phyloP scores from a whole-genome alignment of 176 grass and related monocot genomes.

The Aegilops sharonensis region DNA sequence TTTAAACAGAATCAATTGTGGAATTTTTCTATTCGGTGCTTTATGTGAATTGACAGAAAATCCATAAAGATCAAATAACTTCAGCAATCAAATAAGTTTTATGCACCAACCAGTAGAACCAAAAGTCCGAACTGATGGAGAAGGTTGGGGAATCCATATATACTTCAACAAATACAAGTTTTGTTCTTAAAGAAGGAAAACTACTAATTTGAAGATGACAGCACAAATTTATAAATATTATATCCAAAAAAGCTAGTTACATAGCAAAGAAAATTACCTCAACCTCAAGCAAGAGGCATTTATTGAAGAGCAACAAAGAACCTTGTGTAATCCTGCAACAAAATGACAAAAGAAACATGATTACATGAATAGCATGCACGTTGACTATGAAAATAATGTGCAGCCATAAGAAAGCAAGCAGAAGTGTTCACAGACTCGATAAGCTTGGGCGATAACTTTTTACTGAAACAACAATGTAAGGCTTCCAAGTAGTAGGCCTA shows the following conservation, averaged over 20 bases:
- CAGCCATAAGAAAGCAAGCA: not conserved
- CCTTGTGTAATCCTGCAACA: constrained; percentile 55
- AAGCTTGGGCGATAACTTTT: not conserved
- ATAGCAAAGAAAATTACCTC: constrained; percentile 45
- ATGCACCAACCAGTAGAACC: not conserved
- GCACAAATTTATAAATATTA: constrained; percentile 1
- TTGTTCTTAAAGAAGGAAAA: not conserved
- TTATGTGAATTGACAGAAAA: not conserved
- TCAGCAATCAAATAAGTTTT: not conserved
- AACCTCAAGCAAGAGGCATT: constrained; percentile 79
- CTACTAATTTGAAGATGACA: not conserved
- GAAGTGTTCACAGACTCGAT: not conserved
- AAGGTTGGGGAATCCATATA: not conserved
- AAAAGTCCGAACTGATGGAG: not conserved
- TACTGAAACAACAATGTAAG: not conserved
- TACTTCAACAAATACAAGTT: not conserved
- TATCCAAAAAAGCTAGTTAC: not conserved
- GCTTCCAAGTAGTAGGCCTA: not conserved
- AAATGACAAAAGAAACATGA: constrained; percentile 13
- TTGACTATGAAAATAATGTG: not conserved
- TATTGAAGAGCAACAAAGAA: constrained; percentile 85
- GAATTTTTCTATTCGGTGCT: not conserved
- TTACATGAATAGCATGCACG: constrained; percentile 15
- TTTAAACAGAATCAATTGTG: not conserved
- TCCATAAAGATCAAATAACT: not conserved